Base-by-base conservation (phyloP, 2,329 filamentous ascomycete species). In the Catunica adiposa region DNA sequence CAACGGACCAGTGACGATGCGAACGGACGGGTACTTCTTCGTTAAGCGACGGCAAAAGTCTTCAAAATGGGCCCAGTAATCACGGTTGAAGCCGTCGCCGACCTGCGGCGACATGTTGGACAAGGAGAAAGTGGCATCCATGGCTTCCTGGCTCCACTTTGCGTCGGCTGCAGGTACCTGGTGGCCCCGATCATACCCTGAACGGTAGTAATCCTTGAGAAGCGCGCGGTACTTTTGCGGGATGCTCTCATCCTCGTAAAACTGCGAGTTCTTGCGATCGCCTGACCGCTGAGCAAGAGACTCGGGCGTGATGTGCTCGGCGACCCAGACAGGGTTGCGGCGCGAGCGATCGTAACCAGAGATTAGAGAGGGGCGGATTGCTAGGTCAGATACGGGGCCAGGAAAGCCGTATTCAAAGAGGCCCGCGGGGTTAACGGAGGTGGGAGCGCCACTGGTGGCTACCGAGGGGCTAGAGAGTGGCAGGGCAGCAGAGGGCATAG, bases 41-140 rank as follows among this genome's bases (percentile, higher is more conserved):
- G 89, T 90, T 61, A 98, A 74, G 17, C 88, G 75, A 8, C 92
- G 80, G 71, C 90, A 96, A 66, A 97, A 98, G 66, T 96, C 90
- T 71, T 98, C 92, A 62, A 98, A 89, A 68, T 98, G 92, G 38
- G 92, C 86, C 92, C 92, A 98, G 78, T 98, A 98, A 72, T 98
- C 92, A 53, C 92, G 79, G 72, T 98, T 98, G 76, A 98, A 98
- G 58, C 92, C 92, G 66, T 96, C 88, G 62, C 92, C 92, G 29
- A 98, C 92, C 71, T 98, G 92, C 31, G 92, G 92, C 66, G 89
- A 95, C 89, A 98, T 98, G 72, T 98, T 98, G 66, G 78, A 84
- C 56, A 98, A 77, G 65, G 80, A 83, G 66, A 98, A 98, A 1
- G 92, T 98, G 57, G 86, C 87, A 70, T 98, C 82, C 88, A 98